Percentiles rank a stretch among this genome's conserved stretches.
Conservation (phyloP, 257 asterid species). For the Solanum pennellii region DNA sequence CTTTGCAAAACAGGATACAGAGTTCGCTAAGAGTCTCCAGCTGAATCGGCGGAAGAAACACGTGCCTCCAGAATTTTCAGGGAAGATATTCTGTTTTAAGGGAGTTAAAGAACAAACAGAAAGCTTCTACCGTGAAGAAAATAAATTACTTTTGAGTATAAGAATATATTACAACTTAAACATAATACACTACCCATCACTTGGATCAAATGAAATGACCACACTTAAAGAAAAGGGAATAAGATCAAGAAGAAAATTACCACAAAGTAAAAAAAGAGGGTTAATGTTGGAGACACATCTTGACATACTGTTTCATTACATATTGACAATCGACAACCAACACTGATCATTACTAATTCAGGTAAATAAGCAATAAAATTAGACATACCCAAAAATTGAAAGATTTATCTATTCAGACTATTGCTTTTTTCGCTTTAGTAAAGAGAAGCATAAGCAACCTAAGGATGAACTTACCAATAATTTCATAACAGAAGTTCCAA, state of each 20-base stretch:
- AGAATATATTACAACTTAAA: background rate
- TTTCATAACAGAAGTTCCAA: background rate
- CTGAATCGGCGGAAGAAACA: constrained; percentile 22
- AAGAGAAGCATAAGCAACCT: background rate
- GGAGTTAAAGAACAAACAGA: constrained; percentile 23
- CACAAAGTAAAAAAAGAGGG: background rate
- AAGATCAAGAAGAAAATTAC: background rate
- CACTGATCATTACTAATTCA: background rate
- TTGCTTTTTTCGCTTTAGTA: background rate
- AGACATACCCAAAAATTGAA: background rate
- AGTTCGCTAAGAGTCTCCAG: constrained; percentile 13
- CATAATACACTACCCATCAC: background rate
- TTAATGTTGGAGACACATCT: background rate
- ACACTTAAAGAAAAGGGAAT: background rate
- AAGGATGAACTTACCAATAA: background rate
- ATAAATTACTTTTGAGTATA: background rate
- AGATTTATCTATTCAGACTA: background rate
- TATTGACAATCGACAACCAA: background rate
- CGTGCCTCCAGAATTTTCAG: constrained; percentile 25
- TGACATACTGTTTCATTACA: background rate
- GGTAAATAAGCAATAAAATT: background rate
- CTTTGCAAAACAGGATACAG: constrained; percentile 24
- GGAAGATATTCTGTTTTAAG: constrained; percentile 17
- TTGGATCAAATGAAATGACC: background rate
- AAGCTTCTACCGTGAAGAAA: background rate